Evolutionary conservation across 257 asterid species (phyloP), one percentile per base, ranked within the genome.

Genomic region (Jaltomata sinuosa): DNA sequence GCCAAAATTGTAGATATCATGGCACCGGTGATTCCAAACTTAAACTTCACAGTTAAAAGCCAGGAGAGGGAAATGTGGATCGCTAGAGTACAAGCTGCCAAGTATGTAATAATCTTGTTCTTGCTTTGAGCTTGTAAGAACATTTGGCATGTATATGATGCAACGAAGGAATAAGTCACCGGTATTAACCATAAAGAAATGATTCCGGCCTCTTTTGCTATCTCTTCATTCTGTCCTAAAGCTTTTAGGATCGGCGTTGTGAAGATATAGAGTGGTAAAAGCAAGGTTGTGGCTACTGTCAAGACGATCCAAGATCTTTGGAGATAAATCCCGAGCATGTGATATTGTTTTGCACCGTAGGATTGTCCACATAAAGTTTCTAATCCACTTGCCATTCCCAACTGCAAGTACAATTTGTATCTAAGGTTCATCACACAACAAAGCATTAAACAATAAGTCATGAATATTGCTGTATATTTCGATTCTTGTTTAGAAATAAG

Each of bases 321-420:
- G 22, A 95, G 94, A 86, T 93, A 90, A 19, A 95, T 54, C 10
- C 98, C 98, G 9, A 95, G 94, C 98, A 95, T 93, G 87, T 92
- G 93, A 45, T 92, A 89, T 27, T 95, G 98, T 62, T 65, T 89
- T 27, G 95, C 98, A 11, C 98, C 98, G 49, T 89, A 95, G n/a
- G 98, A 93, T 82, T 95, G 98, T 50, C 98, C 98, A 68, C 97
- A 92, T 0, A 93, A 84, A 8, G 97, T 95, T 87, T 95, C 97
- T 74, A 92, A 85, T 77, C 97, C 98, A 81, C 93, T 95, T 2
- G 98, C 96, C 89, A 88, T 89, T 14, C 98, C 98, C 77, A 93
- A 77, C 98, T 95, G 91, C 90, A 80, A 8, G 71, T 42, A 76
- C 34, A 76, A 49, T 42, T 72, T 5, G 12, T 72, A 21, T 3